phyloP scores from a whole-genome alignment of 768 basidiomycete genomes.

The Pulveroboletus frians region DNA sequence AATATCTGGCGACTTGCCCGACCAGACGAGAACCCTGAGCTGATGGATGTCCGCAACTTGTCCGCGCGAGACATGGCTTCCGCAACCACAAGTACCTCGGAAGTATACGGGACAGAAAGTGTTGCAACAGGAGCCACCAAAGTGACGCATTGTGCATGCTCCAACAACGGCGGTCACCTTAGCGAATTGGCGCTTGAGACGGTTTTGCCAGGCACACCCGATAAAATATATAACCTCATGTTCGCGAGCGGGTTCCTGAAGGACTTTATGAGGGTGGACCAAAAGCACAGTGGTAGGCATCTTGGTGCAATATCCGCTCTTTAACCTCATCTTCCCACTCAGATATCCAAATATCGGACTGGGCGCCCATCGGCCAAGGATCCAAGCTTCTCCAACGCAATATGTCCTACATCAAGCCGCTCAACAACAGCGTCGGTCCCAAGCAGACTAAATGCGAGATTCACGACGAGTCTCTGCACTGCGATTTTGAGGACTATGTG shows the following conservation, averaged over 20 bases:
- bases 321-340: not conserved
- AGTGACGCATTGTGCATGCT: constrained; percentile 71
- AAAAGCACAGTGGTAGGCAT: constrained; percentile 77
- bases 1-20: constrained; percentile 94
- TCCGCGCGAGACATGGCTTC: constrained; percentile 20
- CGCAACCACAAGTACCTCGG: constrained; percentile 15
- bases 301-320: too few relatives aligned
- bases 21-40: constrained; percentile 48
- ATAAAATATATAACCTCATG: constrained; percentile 93
- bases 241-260: constrained; percentile 95
- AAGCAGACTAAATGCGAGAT: constrained; percentile 96
- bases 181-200: constrained; percentile 71
- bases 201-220: constrained; percentile 84
- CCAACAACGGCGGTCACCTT: constrained; percentile 63
- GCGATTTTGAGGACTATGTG: constrained; percentile 81
- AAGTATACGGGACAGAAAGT: constrained; percentile 5
- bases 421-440: constrained; percentile 84
- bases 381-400: constrained; percentile 75
- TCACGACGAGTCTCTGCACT: constrained; percentile 73
- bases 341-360: constrained; percentile 97
- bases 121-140: constrained; percentile 34
- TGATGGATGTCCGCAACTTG: constrained; percentile 11
- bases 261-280: constrained; percentile 85
- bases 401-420: constrained; percentile 95
- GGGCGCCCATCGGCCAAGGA: constrained; percentile 63